Percentiles rank a stretch among this genome's conserved stretches.
These are phyloP conservation scores for Colletotrichum cordylinicola DNA, from an alignment of 2,329 filamentous ascomycete genomes.

Conservation along the genomic window DNA sequence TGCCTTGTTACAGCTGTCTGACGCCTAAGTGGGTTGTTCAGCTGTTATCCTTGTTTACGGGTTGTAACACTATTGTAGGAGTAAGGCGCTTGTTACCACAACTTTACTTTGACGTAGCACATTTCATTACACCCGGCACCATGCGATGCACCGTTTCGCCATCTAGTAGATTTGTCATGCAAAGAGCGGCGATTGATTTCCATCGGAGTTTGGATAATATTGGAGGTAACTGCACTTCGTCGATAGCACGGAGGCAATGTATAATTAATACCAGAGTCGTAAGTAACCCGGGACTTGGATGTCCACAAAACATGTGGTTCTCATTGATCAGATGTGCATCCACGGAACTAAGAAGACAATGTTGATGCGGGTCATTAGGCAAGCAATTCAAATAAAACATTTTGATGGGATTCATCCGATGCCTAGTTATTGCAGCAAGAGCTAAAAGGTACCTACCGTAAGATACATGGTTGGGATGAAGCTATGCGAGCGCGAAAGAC, in stretches of 20 bases:
- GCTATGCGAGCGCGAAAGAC: background rate
- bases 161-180: background rate
- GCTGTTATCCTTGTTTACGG: no score
- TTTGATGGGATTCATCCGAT: background rate
- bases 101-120: background rate
- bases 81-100: no score
- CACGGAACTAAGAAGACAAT: background rate
- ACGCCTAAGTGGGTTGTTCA: no score
- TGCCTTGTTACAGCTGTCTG: no score
- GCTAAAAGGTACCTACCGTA: rapidly evolving
- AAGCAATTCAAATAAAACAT: background rate
- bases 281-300: background rate
- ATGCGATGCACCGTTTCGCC: rapidly evolving
- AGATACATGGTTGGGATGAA: background rate
- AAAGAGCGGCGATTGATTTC: background rate
- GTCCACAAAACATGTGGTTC: background rate
- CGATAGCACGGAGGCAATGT: background rate
- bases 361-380: rapidly evolving
- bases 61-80: no score
- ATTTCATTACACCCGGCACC: background rate
- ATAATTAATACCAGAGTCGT: background rate
- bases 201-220: background rate
- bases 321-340: background rate
- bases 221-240: background rate
- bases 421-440: background rate